These are phyloP conservation scores for Populus nigra DNA, from an alignment of 345 rosid genomes.

Conservation along the genomic window DNA sequence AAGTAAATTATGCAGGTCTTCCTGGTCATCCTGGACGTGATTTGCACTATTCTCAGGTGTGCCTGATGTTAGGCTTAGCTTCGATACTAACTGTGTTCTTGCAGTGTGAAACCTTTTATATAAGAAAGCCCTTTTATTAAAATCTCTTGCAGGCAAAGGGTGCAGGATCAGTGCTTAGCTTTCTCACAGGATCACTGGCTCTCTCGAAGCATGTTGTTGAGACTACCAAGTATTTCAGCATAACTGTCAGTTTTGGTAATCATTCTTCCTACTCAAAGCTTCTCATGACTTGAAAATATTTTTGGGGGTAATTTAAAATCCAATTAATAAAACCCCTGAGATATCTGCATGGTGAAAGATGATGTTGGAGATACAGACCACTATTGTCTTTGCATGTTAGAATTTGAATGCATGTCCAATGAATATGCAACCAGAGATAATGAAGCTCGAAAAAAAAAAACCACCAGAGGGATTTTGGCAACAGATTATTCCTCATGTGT, in stretches of 20 bases:
- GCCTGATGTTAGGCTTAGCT: not conserved
- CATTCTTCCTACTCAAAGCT: conserved; percentile 8
- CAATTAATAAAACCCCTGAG: no score
- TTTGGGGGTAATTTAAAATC: not conserved
- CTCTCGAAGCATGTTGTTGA: conserved; percentile 89
- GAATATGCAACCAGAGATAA: not conserved
- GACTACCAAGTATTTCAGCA: conserved; percentile 84
- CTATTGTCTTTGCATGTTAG: not conserved
- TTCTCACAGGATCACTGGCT: conserved; percentile 79
- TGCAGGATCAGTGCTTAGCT: conserved; percentile 94
- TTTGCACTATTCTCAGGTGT: conserved; percentile 89
- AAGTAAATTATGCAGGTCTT: conserved; percentile 84
- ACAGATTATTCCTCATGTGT: not conserved
- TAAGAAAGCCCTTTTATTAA: not conserved
- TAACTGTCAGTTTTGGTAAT: conserved; percentile 96
- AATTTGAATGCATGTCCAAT: not conserved
- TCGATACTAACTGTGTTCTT: not conserved
- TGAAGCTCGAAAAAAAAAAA: not conserved
- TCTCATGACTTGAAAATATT: not conserved
- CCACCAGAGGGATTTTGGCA: not conserved
- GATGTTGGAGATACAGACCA: not conserved
- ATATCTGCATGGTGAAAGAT: not conserved
- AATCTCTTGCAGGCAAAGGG: conserved; percentile 70
- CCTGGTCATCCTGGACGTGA: conserved; percentile 78
- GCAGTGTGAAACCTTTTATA: not conserved